A percentile compares a stretch with the other conserved stretches of the same genome.
Evolutionary conservation across 306 rosid species (phyloP).

Genomic region (Canavalia ensiformis): DNA sequence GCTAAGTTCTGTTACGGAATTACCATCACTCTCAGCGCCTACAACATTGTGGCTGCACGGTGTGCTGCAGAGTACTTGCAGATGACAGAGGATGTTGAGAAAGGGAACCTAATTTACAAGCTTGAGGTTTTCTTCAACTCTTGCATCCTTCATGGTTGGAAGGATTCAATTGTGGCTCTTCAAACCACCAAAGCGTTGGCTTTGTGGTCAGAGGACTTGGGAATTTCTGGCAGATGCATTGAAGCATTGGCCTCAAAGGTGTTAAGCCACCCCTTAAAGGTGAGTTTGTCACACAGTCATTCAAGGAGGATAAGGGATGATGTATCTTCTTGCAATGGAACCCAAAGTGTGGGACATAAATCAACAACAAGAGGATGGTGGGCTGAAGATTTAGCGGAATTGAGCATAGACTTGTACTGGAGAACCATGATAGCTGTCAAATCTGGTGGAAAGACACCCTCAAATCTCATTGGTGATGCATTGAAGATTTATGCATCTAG

Average conservation of each 20-base stretch:
- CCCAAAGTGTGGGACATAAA: conserved; percentile 67
- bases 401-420: conserved; percentile 84
- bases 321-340: conserved; percentile 71
- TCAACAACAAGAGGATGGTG: conserved; percentile 77
- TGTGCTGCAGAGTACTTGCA: conserved; percentile 85
- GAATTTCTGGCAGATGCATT: conserved; percentile 77
- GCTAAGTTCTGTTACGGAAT: conserved; percentile 94
- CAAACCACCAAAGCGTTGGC: conserved; percentile 75
- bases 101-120: conserved; percentile 75
- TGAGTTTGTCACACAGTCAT: conserved; percentile 73
- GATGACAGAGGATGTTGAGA: conserved; percentile 88
- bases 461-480: conserved; percentile 59
- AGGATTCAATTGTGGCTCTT: conserved; percentile 77
- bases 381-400: conserved; percentile 88
- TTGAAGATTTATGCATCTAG: conserved; percentile 37
- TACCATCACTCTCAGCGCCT: conserved; percentile 76
- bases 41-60: conserved; percentile 74
- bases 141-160: conserved; percentile 86
- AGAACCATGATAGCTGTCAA: conserved; percentile 83
- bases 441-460: conserved; percentile 72
- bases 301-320: conserved; percentile 73
- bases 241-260: conserved; percentile 80
- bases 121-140: conserved; percentile 81
- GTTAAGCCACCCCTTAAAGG: conserved; percentile 74
- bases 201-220: conserved; percentile 81